Base-by-base conservation (phyloP, 2,329 filamentous ascomycete genomes). In the Zymoseptoria crescenta region DNA sequence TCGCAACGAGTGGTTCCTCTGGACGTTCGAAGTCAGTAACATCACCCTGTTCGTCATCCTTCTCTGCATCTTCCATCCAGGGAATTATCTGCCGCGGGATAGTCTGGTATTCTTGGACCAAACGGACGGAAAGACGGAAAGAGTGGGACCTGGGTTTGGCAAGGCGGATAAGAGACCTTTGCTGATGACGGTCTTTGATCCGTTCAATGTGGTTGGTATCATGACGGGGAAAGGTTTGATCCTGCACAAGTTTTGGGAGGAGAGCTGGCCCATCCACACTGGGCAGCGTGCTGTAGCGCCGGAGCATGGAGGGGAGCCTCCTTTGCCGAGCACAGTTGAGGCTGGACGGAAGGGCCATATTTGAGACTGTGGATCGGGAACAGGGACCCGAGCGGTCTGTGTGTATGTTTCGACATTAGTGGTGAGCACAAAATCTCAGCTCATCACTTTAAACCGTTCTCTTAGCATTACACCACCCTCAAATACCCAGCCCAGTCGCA, bases 51-150 rank as follows among this genome's bases (percentile, higher is more conserved):
- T 81, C 61, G 79, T 77, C 10, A 73, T 75, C 4, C 63, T 83
- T 55, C 70, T 82, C n/a, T 81, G 81, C 60, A 57, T 79, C 20
- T 80, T 75, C 52, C 80, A 81, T 57, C 81, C 81, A 0, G 80
- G 79, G 45, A 75, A 72, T 35, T 77, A 74, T 28, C 69, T 83
- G 6, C 81, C 81, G 0, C 69, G 69, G 5, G 78, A 76, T 2
- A 78, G 79, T 63, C 79, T 78, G 45, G 72, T 80, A 4, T 84
- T 81, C 60, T 70, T 83, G 1, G 75, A 77, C 4, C 63, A 57
- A 3, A 63, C 70, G 10, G 80, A 83, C 66, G 81, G 81, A 0
- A 73, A 78, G 35, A 83, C 79, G 0, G 81, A 83, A 65, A 54
- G 65, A 28, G 24, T 66, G 8, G 70, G 69, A 1, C 70, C 70